These are phyloP conservation scores for Aurinia saxatilis DNA, from an alignment of 345 rosid genomes.

Conservation along the genomic window DNA sequence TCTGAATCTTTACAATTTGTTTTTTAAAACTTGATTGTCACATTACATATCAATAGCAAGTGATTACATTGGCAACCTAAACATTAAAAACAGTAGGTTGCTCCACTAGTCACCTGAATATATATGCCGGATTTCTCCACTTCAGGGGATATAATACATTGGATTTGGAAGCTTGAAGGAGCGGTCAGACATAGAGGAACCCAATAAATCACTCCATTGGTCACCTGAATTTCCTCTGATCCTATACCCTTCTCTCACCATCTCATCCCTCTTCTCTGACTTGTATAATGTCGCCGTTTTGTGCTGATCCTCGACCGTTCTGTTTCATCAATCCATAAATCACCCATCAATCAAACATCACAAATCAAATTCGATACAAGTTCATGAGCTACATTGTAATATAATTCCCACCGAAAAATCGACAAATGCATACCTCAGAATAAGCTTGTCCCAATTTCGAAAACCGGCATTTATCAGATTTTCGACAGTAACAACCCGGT, in stretches of 20 bases:
- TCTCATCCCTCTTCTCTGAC: slow-evolving; percentile 72
- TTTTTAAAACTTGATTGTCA: not conserved
- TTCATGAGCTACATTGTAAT: not conserved
- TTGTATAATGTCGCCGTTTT: slow-evolving; percentile 58
- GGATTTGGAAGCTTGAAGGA: slow-evolving; percentile 91
- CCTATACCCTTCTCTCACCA: slow-evolving; percentile 58
- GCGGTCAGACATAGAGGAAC: slow-evolving; percentile 44
- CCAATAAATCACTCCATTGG: slow-evolving; percentile 89
- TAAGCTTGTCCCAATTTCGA: slow-evolving; percentile 72
- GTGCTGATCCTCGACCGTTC: slow-evolving; percentile 45
- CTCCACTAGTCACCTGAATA: not conserved
- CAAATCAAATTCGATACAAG: not conserved
- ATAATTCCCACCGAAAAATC: too few relatives aligned
- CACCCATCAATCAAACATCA: not conserved
- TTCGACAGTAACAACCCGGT: slow-evolving; percentile 44
- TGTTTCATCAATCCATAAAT: slow-evolving; percentile 22
- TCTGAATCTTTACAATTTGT: too few relatives aligned
- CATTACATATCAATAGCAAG: not conserved
- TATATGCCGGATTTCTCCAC: not conserved
- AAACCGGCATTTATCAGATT: slow-evolving; percentile 64
- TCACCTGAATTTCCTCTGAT: slow-evolving; percentile 85
- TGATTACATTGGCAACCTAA: slow-evolving; percentile 10
- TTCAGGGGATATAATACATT: slow-evolving; percentile 63
- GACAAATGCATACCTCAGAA: slow-evolving; percentile 46
- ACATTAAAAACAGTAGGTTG: slow-evolving; percentile 9